These are phyloP conservation scores for Debaryomyces psychrophilus DNA, from an alignment of 1,139 yeast genomes.

Conservation along the genomic window DNA sequence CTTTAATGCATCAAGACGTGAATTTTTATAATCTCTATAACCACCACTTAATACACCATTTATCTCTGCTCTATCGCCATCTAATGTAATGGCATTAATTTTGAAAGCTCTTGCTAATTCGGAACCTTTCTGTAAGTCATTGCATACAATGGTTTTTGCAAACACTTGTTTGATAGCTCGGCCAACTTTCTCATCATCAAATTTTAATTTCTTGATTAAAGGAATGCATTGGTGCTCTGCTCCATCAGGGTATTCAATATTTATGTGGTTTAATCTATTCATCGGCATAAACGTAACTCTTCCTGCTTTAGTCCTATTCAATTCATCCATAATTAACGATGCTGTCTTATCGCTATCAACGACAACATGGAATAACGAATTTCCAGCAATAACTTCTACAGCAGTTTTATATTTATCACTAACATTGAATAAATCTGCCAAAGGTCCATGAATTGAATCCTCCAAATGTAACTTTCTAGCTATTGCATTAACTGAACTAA, in stretches of 20 bases:
- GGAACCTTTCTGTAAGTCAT: conserved; percentile 68
- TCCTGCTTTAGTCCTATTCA: conserved; percentile 72
- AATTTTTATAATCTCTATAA: conserved; percentile 66
- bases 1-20: conserved; percentile 72
- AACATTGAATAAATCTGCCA: conserved; percentile 80
- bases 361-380: conserved; percentile 81
- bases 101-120: conserved; percentile 65
- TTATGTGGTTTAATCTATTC: conserved; percentile 57
- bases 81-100: conserved; percentile 80
- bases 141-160: conserved; percentile 78
- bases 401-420: conserved; percentile 85
- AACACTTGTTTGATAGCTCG: conserved; percentile 78
- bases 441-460: conserved; percentile 74
- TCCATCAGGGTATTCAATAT: conserved; percentile 55
- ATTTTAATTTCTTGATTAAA: conserved; percentile 70
- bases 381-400: conserved; percentile 88
- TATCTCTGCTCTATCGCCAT: conserved; percentile 87
- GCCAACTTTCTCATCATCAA: conserved; percentile 50
- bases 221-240: conserved; percentile 67
- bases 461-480: conserved; percentile 56
- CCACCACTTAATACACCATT: conserved; percentile 92
- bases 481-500: conserved; percentile 66
- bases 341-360: conserved; percentile 92
- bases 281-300: conserved; percentile 91
- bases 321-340: conserved; percentile 71